Evolutionary conservation across 495 filamentous ascomycete genomes (phyloP), one percentile per base, ranked within the genome.

Genomic region (Penicillium samsonianum): DNA sequence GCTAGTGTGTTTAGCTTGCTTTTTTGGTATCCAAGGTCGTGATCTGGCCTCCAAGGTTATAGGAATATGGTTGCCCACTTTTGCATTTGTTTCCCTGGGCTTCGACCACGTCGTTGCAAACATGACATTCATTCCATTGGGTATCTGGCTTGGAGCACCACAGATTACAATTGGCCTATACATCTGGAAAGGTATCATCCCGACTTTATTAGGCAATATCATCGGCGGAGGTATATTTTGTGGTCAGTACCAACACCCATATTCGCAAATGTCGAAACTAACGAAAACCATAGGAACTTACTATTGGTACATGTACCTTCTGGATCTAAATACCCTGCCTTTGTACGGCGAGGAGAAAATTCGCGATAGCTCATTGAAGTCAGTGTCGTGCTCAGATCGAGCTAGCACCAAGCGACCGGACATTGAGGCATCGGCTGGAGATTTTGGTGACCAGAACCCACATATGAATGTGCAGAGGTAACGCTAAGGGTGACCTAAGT

Each of bases 151-250:
- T 1, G 72, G 69, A 0, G 73, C 82, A 0, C 81, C 83, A 0
- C 67, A 62, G 1, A 71, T 87, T 23, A 73, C 70, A 1, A 74
- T 82, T 8, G 74, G 76, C 1, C 65, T 85, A 46, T 87, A 87
- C 49, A 85, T 87, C 62, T 87, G 82, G 83, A 86, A 88, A 61
- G 80, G 77, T 20, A 81, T 86, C 44, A 84, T 87, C 48, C 85
- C 85, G 1, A 74, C 82, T 3, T 44, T 79, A 19, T 53, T 87
- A 19, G 83, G 84, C 4, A 88, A 86, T 59, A 77, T 81, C 31
- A 55, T 87, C n/a, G 84, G 82, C 7, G 81, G 81, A 16, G 76
- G 68, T 4, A 20, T 80, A 3, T 84, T 84, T 60, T 76, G 69
- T 50, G 78, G 75, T 57, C 62, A 53, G 72, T 68, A 37, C 28